phyloP scores from a whole-genome alignment of 345 rosid species.

The Raphanus sativus region DNA sequence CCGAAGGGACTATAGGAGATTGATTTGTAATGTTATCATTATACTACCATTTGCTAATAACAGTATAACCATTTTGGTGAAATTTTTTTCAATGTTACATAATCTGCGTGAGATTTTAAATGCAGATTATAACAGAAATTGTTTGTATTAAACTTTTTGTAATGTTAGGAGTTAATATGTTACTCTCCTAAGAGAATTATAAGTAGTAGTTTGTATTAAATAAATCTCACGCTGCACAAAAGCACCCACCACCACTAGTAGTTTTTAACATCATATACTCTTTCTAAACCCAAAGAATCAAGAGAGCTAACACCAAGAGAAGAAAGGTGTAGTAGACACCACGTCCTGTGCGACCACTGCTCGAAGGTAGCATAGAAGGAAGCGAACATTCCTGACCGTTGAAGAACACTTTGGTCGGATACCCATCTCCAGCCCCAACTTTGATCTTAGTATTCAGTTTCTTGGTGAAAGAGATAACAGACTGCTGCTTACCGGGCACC shows the following conservation, averaged over 20 bases:
- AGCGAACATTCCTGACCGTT: slow-evolving; percentile 90
- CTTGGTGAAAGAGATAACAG: slow-evolving; percentile 85
- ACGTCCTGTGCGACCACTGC: slow-evolving; percentile 21
- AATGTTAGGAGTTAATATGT: slow-evolving; percentile 3
- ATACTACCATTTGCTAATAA: slow-evolving; percentile 1
- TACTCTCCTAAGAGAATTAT: neutral
- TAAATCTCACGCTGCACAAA: slow-evolving; percentile 30
- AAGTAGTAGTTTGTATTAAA: no score
- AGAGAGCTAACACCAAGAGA: slow-evolving; percentile 23
- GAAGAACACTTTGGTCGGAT: slow-evolving; percentile 81
- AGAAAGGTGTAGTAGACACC: neutral
- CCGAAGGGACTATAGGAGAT: neutral
- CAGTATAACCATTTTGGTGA: slow-evolving; percentile 12
- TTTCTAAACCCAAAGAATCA: slow-evolving; percentile 10
- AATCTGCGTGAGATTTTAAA: slow-evolving; percentile 26
- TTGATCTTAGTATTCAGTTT: slow-evolving; percentile 65
- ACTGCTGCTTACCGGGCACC: slow-evolving; percentile 92
- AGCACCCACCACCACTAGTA: neutral
- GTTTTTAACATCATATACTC: slow-evolving; percentile 3
- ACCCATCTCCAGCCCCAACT: slow-evolving; percentile 70
- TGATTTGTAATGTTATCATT: slow-evolving; percentile 30
- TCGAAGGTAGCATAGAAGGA: slow-evolving; percentile 55
- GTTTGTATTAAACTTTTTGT: neutral
- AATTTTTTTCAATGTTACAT: slow-evolving; percentile 11
- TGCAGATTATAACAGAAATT: slow-evolving; percentile 26